Percentiles rank a stretch among this genome's conserved stretches.
phyloP scores from a whole-genome alignment of 768 basidiomycete genomes.

The Daedaleopsis nitida region DNA sequence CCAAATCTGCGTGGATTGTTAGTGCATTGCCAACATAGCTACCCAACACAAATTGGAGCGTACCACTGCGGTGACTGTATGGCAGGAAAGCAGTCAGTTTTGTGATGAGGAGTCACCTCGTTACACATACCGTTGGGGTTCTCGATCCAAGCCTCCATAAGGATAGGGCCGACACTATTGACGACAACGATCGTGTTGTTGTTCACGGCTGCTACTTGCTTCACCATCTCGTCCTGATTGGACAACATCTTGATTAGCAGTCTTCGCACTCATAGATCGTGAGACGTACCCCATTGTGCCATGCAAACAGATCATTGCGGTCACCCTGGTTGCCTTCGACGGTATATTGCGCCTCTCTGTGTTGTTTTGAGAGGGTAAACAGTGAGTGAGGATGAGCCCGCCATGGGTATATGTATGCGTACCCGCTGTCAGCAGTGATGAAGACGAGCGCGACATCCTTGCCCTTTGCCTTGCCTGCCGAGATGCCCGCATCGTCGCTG shows the following conservation, averaged over 20 bases:
- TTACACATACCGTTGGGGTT: slow-evolving; percentile 44
- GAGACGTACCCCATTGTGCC: slow-evolving; percentile 29
- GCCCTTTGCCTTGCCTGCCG: slow-evolving; percentile 45
- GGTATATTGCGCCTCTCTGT: slow-evolving; percentile 33
- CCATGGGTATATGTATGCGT: not conserved
- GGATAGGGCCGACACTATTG: slow-evolving; percentile 64
- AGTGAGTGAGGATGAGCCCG: not conserved
- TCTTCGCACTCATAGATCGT: too few relatives aligned
- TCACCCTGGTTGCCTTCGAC: slow-evolving; percentile 38
- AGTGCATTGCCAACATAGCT: too few relatives aligned
- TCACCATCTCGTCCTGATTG: slow-evolving; percentile 35
- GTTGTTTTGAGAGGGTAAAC: not conserved
- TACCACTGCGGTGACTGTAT: slow-evolving; percentile 26
- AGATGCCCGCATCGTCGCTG: slow-evolving; percentile 51
- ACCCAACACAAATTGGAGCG: not conserved
- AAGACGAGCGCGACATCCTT: slow-evolving; percentile 59
- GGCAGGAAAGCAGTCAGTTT: not conserved
- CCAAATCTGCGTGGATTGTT: slow-evolving; percentile 27
- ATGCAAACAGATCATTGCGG: slow-evolving; percentile 31
- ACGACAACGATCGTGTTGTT: slow-evolving; percentile 66
- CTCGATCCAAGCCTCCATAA: slow-evolving; percentile 45
- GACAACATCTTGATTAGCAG: not conserved
- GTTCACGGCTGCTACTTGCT: slow-evolving; percentile 54
- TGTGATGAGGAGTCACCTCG: not conserved
- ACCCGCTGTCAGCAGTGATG: slow-evolving; percentile 44